Conservation (phyloP, 2,329 filamentous ascomycete species). For the Neoarthrinium moseri region DNA sequence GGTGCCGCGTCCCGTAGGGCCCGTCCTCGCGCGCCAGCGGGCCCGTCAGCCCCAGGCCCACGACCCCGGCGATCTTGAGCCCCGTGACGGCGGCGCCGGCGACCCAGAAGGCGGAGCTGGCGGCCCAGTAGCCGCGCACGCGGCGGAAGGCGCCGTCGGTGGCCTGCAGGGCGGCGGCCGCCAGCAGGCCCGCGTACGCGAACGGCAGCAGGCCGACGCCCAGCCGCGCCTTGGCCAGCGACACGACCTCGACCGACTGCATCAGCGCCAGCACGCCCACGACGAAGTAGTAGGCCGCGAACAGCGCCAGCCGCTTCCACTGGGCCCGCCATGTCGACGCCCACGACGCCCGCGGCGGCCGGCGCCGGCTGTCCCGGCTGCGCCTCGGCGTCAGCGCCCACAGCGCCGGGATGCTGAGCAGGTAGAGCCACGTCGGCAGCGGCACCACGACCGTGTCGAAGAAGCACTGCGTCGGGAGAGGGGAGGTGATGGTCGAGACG, state of each 20-base stretch:
- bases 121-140: slow-evolving; percentile 18
- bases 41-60: slow-evolving; percentile 10
- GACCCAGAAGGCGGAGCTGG: slow-evolving; percentile 20
- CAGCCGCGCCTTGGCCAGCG: slow-evolving; percentile 12
- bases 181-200: slow-evolving; percentile 16
- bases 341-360: not conserved
- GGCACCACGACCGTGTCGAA: slow-evolving; percentile 23
- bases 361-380: slow-evolving; percentile 7
- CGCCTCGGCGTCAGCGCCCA: slow-evolving; percentile 14
- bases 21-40: slow-evolving; percentile 12
- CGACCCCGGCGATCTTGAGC: slow-evolving; percentile 18
- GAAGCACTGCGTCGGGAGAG: slow-evolving; percentile 25
- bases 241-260: slow-evolving; percentile 22
- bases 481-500: slow-evolving; percentile 5
- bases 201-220: slow-evolving; percentile 9
- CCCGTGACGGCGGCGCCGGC: slow-evolving; percentile 19
- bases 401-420: slow-evolving; percentile 13
- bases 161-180: slow-evolving; percentile 16
- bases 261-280: slow-evolving; percentile 19
- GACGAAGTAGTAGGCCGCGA: slow-evolving; percentile 21
- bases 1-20: slow-evolving; percentile 20
- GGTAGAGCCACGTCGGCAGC: slow-evolving; percentile 21
- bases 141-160: slow-evolving; percentile 14
- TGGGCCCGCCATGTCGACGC: not conserved
- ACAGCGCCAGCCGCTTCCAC: slow-evolving; percentile 16